phyloP scores from a whole-genome alignment of 352 stramenopile species.

The Pythium oligandrum region DNA sequence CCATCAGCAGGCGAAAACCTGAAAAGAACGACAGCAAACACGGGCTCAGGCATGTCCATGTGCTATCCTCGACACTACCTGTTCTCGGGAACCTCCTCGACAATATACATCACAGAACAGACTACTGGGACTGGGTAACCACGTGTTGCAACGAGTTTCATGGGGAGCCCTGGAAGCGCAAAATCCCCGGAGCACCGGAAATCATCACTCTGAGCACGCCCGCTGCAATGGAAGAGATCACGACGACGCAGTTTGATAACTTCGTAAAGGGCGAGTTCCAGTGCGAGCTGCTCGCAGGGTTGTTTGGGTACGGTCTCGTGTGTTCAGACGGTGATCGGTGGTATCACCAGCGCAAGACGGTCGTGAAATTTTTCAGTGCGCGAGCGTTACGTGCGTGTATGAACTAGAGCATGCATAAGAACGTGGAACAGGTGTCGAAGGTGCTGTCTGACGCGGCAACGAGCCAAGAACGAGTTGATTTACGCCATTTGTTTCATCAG shows the following conservation, averaged over 20 bases:
- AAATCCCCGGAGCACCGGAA: conserved; percentile 12
- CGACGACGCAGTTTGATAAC: conserved; percentile 31
- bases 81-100: no score
- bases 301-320: conserved; percentile 23
- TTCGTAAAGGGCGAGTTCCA: conserved; percentile 28
- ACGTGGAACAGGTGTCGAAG: conserved; percentile 12
- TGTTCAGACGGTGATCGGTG: conserved; percentile 25
- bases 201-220: conserved; percentile 21
- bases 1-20: no score
- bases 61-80: no score
- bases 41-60: no score
- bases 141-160: conserved; percentile 1
- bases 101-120: no score
- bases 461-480: conserved; percentile 8
- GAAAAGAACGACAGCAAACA: no score
- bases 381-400: conserved; percentile 9
- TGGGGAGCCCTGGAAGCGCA: conserved; percentile 19
- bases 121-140: no score
- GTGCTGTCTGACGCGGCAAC: conserved; percentile 4
- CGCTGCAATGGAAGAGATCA: conserved; percentile 26
- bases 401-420: conserved; percentile 5
- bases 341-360: conserved; percentile 28
- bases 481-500: conserved; percentile 35
- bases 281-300: conserved; percentile 12
- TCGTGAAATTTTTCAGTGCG: conserved; percentile 27